Evolutionary conservation across 2,329 filamentous ascomycete species (phyloP), one percentile per base, ranked within the genome.

Genomic region (Metarhizium album): DNA sequence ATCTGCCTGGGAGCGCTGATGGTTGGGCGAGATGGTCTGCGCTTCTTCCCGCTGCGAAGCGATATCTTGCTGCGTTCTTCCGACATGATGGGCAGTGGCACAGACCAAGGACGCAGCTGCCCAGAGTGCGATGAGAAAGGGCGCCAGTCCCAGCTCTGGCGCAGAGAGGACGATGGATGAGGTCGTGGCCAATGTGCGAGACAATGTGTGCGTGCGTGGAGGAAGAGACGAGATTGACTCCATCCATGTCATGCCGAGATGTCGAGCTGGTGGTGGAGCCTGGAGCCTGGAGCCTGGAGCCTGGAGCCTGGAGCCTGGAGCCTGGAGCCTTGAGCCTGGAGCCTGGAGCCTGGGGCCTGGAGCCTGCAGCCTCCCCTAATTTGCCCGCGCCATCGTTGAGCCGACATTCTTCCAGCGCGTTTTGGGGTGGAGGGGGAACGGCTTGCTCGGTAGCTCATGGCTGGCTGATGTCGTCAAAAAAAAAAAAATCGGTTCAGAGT

Each of bases 1-100:
- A 84, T 84, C 63, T 83, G 79, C 55, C 74, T 72, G 27, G 80
- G 79, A 6, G 80, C 76, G 62, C 79, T 83, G 62, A 84, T 83
- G 51, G 70, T 70, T 18, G 79, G 79, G n/a, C 80, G 76, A 37
- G 38, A 38, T 23, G 52, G 52, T 47, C 52, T 42, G 59, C 80
- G 72, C 66, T 82, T 83, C 51, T 70, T 64, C 27, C 78, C 78
- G 63, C 73, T 82, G 38, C 82, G 74, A 51, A 85, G 74, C 52
- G 82, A 84, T 58, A 82, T 78, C 66, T 78, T 80, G 64, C 72
- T 75, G 57, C 74, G 72, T 58, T 82, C 78, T 58, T 83, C 79
- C 14, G 79, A 81, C 80, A 84, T 84, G 58, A 52, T 61, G 62
- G 45, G 52, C 52, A 37, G 24, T 35, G 42, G 42, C 18, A 42